Evolutionary conservation across 352 stramenopile genomes (phyloP).

Genomic region (Pythium myriotylum): DNA sequence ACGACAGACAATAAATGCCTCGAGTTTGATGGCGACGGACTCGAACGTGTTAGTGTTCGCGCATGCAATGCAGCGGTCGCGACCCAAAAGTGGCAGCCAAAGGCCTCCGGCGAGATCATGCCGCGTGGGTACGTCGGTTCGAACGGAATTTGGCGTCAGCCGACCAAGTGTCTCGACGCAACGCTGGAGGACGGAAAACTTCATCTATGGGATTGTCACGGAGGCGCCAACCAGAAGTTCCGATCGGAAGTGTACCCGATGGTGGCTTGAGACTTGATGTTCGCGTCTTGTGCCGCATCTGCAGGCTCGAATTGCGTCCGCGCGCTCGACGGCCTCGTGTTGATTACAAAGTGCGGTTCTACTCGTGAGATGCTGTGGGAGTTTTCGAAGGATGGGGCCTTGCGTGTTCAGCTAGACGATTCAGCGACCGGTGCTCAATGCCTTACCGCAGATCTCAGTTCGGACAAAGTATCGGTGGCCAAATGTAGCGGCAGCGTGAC

Average conservation of each 20-base stretch:
- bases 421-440: constrained; percentile 1
- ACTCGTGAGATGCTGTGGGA: constrained; percentile 14
- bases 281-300: constrained; percentile 3
- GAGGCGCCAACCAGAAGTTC: constrained; percentile 13
- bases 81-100: constrained; percentile 4
- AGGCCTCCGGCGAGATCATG: constrained; percentile 4
- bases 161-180: constrained; percentile 8
- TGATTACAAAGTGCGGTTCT: constrained; percentile 4
- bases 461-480: too few relatives aligned
- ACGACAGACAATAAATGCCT: constrained; percentile 7
- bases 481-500: too few relatives aligned
- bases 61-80: background rate
- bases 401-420: background rate
- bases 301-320: constrained; percentile 3
- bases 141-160: background rate
- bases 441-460: background rate
- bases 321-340: background rate
- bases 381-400: background rate
- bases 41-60: background rate
- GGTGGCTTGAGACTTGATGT: constrained; percentile 2
- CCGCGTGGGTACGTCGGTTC: constrained; percentile 1
- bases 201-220: constrained; percentile 10
- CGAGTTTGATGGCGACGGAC: constrained; percentile 3
- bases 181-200: constrained; percentile 7
- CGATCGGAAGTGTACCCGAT: background rate